Base-by-base conservation (phyloP, 1,284 basidiomycete genomes). In the Xanthoconium separans region DNA sequence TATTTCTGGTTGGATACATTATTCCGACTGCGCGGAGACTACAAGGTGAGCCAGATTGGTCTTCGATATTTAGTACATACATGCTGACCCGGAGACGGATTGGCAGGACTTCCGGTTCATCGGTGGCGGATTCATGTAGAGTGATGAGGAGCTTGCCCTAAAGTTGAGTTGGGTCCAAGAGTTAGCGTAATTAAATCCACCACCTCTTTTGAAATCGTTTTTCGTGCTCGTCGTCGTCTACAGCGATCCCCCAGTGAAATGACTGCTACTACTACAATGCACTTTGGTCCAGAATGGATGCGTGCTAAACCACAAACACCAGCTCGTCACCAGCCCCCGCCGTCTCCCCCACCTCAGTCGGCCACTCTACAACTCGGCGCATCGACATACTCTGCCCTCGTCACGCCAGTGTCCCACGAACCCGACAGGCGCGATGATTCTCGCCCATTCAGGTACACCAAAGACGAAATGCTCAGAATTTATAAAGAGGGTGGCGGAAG, bases 271-370 rank as follows among this genome's bases (percentile, higher is more conserved):
- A 78, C 80, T 47, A 87, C 87, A 20, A 86, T 91, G 82, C 90
- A 91, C 70, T 91, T 91, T 76, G 89, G 87, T 65, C 90, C 89
- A 47, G 89, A 92, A 75, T 93, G 91, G 90, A 91, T 93, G 89
- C 84, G 90, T 63, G 81, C 84, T 59, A 91, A 90, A 73, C 79
- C 78, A 58, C 83, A 86, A 57, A 70, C 78, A 50, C 66, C 79
- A 45, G 65, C 81, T 51, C 83, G 83, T 61, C 71, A 79, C 37
- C 80, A 79, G 54, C 69, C 64, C 47, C 78, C 75, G 50, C 84
- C 82, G 44, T 82, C 84, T 15, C 81, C 85, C n/a, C 83, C 85
- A 22, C 83, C 83, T 49, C 73, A 75, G 68, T 36, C 51, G 7
- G 55, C 62, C 30, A 63, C 66, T 58, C 71, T 78, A 58, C 70